Evolutionary conservation across 2,329 filamentous ascomycete species (phyloP), one percentile per base, ranked within the genome.

Genomic region (Diaporthe sp.): DNA sequence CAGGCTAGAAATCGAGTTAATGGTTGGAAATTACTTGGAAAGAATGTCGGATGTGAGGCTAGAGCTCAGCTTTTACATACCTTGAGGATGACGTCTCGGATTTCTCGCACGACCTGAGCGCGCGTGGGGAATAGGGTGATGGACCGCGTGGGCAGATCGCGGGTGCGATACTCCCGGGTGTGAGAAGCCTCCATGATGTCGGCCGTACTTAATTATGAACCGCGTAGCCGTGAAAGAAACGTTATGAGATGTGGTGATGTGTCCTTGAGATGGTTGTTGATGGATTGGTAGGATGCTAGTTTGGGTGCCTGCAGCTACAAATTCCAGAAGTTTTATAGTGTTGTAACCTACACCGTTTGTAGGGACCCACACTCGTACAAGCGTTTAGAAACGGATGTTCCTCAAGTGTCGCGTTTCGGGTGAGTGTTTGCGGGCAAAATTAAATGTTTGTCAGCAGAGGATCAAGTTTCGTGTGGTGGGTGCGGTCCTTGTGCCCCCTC

Each of bases 101-200:
- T 87, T 70, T 92, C 89, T 35, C 91, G 87, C 17, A 89, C 85
- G 39, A 93, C 81, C 63, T 92, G 91, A 1, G 92, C 92, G 76
- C 88, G 84, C 2, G 85, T 84, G 0, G 92, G 91, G 74, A 92
- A 93, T 51, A 94, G 85, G 0, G 88, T 91, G 22, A 94, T 91
- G 0, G 88, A 88, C 66, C 89, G 88, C 44, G 92, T 93, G 12
- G 83, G 79, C 39, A 93, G 83, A 63, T 91, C 86, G 56, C 88
- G 86, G 75, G 93, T 81, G 42, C 86, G 85, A 80, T 91, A 91
- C 74, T 89, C 85, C 73, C 88, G 81, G 74, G 83, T 84, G 76
- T 86, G 80, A 71, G 80, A 69, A 44, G 79, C 75, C 30, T 87
- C 85, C 83, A 87, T 85, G 68, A 65, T 77, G 55, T 53, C 68